phyloP scores from a whole-genome alignment of 2,329 filamentous ascomycete species.

The Fusarium brachygibbosum region DNA sequence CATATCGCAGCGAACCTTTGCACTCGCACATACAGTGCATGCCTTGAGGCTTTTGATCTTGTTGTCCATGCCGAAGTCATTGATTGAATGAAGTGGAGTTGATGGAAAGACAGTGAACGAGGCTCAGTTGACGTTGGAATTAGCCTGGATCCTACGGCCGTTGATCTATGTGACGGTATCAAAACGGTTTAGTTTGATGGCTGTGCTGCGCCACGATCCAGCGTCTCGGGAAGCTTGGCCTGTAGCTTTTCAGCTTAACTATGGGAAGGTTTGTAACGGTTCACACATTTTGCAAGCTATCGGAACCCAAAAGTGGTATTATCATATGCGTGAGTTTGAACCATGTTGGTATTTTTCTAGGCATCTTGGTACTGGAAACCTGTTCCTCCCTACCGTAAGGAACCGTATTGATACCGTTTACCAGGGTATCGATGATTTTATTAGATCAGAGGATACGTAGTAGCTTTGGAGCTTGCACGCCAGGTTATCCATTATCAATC shows the following conservation, averaged over 20 bases:
- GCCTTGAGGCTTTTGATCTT: constrained; percentile 7
- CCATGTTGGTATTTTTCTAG: neutral
- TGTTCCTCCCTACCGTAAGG: no score
- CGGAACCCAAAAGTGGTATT: neutral
- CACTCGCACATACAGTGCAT: constrained; percentile 16
- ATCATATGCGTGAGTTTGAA: neutral
- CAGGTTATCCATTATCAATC: no score
- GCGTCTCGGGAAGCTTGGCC: neutral
- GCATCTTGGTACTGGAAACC: no score
- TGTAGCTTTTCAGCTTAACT: neutral
- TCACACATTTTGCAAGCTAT: neutral
- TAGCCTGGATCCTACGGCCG: neutral
- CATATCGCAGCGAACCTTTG: constrained; percentile 25
- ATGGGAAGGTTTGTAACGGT: no score
- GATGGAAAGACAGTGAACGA: neutral
- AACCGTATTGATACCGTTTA: no score
- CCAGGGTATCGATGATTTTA: no score
- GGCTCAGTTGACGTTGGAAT: neutral
- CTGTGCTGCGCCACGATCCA: neutral
- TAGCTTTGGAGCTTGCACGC: no score
- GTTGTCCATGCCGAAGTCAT: neutral
- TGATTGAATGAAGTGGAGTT: neutral
- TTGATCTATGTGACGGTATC: neutral
- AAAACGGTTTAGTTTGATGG: constrained; percentile 4
- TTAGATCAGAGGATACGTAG: no score